phyloP scores from a whole-genome alignment of 208 protist genomes.

The Leptomonas seymouri region DNA sequence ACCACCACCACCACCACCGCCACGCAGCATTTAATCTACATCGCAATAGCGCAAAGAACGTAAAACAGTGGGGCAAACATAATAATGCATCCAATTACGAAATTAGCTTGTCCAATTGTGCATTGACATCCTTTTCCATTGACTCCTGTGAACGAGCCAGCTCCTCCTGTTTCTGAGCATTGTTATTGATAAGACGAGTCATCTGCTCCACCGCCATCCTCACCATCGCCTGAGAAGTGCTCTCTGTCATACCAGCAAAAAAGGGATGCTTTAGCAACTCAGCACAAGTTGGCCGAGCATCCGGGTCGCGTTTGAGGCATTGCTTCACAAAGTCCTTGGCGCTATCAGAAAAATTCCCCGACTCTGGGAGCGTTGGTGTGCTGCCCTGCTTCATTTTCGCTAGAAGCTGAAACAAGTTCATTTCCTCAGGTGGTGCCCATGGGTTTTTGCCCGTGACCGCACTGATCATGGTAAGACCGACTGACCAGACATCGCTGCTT shows the following conservation, averaged over 20 bases:
- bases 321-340: slow-evolving; percentile 77
- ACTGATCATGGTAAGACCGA: slow-evolving; percentile 89
- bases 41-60: neutral
- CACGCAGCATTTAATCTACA: no score
- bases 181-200: slow-evolving; percentile 83
- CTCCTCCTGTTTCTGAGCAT: slow-evolving; percentile 66
- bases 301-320: slow-evolving; percentile 77
- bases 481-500: slow-evolving; percentile 93
- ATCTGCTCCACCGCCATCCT: slow-evolving; percentile 86
- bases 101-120: slow-evolving; percentile 73
- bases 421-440: slow-evolving; percentile 86
- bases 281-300: slow-evolving; percentile 62
- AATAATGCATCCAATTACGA: slow-evolving; percentile 15
- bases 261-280: slow-evolving; percentile 85
- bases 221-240: slow-evolving; percentile 77
- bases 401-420: slow-evolving; percentile 88
- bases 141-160: slow-evolving; percentile 53
- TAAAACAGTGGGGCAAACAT: neutral
- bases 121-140: slow-evolving; percentile 70
- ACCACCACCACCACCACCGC: no score
- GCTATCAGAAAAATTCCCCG: slow-evolving; percentile 61
- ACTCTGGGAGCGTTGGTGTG: slow-evolving; percentile 69
- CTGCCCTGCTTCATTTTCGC: slow-evolving; percentile 79
- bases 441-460: slow-evolving; percentile 85
- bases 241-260: slow-evolving; percentile 66